Evolutionary conservation across 805 yeast species (phyloP).

Genomic region (Suhomyces kilbournensis): DNA sequence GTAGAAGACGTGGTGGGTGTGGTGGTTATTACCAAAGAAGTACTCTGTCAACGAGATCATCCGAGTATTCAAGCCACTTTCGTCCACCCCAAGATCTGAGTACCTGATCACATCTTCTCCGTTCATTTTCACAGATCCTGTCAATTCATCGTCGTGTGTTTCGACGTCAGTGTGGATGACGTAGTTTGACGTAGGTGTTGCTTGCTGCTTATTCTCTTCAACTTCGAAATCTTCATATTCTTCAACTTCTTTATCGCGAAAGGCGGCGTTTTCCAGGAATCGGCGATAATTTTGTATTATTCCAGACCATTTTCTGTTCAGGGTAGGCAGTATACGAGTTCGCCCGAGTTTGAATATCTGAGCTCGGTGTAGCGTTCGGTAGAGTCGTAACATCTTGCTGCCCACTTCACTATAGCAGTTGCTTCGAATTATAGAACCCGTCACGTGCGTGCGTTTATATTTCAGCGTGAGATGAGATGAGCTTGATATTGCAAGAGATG

Average conservation of each 20-base stretch:
- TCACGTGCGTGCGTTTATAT: background rate
- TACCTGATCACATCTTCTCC: conserved; percentile 7
- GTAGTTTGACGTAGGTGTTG: background rate
- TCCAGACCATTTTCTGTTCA: background rate
- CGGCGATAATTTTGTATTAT: background rate
- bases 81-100: conserved; percentile 19
- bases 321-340: background rate
- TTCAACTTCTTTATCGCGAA: background rate
- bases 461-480: background rate
- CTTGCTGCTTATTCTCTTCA: background rate
- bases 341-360: background rate
- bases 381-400: background rate
- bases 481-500: conserved; percentile 15
- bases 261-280: background rate
- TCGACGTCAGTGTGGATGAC: conserved; percentile 2
- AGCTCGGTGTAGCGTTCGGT: background rate
- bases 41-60: conserved; percentile 33
- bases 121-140: background rate
- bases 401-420: background rate
- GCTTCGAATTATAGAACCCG: background rate
- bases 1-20: conserved; percentile 35
- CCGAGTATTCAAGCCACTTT: conserved; percentile 12
- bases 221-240: background rate
- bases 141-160: background rate
- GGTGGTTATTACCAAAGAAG: conserved; percentile 40